phyloP scores from a whole-genome alignment of 768 basidiomycete genomes.

The Daedaleopsis nitida region DNA sequence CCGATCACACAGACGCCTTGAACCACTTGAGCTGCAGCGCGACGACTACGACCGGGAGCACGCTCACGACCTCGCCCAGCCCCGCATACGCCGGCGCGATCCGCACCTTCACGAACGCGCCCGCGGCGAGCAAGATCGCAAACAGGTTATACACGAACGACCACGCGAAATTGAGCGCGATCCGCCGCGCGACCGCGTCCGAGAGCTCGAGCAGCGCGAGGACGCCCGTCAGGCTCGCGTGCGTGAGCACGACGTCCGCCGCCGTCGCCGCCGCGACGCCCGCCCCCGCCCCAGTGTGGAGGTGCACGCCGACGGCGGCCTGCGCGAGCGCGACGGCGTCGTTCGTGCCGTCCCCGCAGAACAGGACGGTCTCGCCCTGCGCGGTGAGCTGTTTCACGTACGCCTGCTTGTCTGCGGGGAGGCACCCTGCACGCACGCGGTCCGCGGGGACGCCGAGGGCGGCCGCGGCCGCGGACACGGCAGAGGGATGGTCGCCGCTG shows the following conservation, averaged over 20 bases:
- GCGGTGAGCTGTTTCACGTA: slow-evolving; percentile 33
- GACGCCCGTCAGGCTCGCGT: slow-evolving; percentile 36
- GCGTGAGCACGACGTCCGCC: slow-evolving; percentile 49
- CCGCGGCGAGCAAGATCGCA: slow-evolving; percentile 51
- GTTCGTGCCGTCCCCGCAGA: slow-evolving; percentile 57
- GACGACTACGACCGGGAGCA: slow-evolving; percentile 43
- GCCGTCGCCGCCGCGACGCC: slow-evolving; percentile 45
- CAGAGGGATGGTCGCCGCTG: slow-evolving; percentile 49
- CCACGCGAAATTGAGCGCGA: slow-evolving; percentile 41
- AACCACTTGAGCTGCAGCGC: slow-evolving; percentile 35
- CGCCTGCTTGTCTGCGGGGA: slow-evolving; percentile 48
- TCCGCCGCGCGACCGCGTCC: slow-evolving; percentile 35
- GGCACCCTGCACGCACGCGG: slow-evolving; percentile 42
- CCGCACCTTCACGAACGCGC: slow-evolving; percentile 43
- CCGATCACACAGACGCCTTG: slow-evolving; percentile 18
- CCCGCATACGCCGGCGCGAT: slow-evolving; percentile 46
- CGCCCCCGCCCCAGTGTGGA: slow-evolving; percentile 33
- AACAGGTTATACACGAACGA: slow-evolving; percentile 45
- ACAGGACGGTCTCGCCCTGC: slow-evolving; percentile 36
- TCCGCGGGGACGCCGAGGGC: slow-evolving; percentile 40
- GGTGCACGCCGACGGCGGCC: slow-evolving; percentile 49
- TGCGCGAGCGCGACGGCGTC: slow-evolving; percentile 52
- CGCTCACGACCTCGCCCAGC: slow-evolving; percentile 45
- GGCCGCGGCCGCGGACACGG: slow-evolving; percentile 43
- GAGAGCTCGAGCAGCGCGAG: slow-evolving; percentile 40